phyloP scores from a whole-genome alignment of 441 rosid species.

The Jatropha podagrica region DNA sequence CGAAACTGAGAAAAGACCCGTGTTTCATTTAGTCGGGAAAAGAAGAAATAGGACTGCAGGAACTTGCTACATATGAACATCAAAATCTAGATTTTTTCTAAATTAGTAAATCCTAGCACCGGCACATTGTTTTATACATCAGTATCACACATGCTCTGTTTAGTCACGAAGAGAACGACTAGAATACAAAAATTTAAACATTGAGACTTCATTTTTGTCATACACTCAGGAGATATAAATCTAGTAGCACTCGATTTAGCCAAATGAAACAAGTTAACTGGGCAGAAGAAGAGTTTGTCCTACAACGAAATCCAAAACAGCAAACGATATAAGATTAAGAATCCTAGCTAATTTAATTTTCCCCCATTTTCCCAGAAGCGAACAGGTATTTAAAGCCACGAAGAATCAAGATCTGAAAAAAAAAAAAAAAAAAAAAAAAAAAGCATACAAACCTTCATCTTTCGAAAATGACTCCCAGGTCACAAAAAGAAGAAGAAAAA shows the following conservation, averaged over 20 bases:
- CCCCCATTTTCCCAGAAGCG: conserved; percentile 30
- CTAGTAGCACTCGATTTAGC: conserved; percentile 3
- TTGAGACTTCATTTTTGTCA: not conserved
- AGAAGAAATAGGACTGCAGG: not conserved
- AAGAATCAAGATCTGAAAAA: conserved; percentile 57
- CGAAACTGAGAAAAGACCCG: conserved; percentile 46
- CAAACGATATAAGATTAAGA: not conserved
- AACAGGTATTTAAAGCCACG: conserved; percentile 12
- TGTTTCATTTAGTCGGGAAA: conserved; percentile 24
- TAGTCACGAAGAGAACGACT: conserved; percentile 18
- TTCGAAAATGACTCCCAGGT: conserved; percentile 49
- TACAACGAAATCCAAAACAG: conserved; percentile 9
- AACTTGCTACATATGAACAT: conserved; percentile 9
- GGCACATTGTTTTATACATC: conserved; percentile 12
- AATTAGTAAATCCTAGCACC: not conserved
- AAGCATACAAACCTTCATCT: conserved; percentile 60
- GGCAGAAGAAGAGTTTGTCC: not conserved
- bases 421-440: not conserved
- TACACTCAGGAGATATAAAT: not conserved
- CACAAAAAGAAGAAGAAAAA: conserved; percentile 42
- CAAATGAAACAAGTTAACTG: not conserved
- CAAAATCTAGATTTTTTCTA: not conserved
- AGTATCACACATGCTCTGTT: not conserved
- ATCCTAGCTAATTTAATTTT: conserved; percentile 10
- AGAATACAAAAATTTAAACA: not conserved